Evolutionary conservation across 2,329 filamentous ascomycete genomes (phyloP).

Genomic region (Claviceps spartinae): DNA sequence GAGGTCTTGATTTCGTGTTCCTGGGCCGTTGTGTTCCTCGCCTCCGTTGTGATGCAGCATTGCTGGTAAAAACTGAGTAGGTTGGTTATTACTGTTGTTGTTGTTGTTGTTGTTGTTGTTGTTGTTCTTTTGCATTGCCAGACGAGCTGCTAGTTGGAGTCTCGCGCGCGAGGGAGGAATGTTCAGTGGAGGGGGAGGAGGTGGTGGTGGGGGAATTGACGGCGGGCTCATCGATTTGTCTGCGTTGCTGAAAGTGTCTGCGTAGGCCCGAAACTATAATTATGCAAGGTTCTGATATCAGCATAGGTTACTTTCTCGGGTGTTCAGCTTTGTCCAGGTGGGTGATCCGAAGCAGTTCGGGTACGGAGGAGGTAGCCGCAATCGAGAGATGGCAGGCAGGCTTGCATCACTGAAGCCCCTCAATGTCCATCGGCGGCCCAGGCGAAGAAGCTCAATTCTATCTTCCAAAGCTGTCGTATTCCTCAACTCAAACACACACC

Average conservation of each 20-base stretch:
- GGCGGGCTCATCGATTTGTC: constrained; percentile 38
- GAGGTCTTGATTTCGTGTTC: not conserved
- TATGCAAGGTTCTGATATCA: not conserved
- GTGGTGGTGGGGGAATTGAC: constrained; percentile 44
- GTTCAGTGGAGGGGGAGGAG: constrained; percentile 69
- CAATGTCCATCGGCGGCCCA: not conserved
- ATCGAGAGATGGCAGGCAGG: not conserved
- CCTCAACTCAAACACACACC: not conserved
- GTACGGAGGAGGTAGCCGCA: constrained; percentile 6
- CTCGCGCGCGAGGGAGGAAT: constrained; percentile 77
- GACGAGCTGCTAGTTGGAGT: constrained; percentile 75
- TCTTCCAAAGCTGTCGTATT: not conserved
- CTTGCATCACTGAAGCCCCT: not conserved
- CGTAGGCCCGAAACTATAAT: constrained; percentile 44
- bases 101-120: too few species aligned
- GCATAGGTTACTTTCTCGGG: constrained; percentile 8
- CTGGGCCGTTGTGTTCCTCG: constrained; percentile 13
- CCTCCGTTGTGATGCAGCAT: constrained; percentile 24
- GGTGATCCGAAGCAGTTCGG: constrained; percentile 3
- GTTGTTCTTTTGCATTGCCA: constrained; percentile 60
- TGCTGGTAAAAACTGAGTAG: constrained; percentile 31
- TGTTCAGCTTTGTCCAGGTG: constrained; percentile 7
- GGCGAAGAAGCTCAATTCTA: not conserved
- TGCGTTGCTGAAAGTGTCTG: constrained; percentile 37
- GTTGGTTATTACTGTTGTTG: constrained; percentile 15